phyloP scores from a whole-genome alignment of 2,329 filamentous ascomycete species.

The Aspergillus clavatus region DNA sequence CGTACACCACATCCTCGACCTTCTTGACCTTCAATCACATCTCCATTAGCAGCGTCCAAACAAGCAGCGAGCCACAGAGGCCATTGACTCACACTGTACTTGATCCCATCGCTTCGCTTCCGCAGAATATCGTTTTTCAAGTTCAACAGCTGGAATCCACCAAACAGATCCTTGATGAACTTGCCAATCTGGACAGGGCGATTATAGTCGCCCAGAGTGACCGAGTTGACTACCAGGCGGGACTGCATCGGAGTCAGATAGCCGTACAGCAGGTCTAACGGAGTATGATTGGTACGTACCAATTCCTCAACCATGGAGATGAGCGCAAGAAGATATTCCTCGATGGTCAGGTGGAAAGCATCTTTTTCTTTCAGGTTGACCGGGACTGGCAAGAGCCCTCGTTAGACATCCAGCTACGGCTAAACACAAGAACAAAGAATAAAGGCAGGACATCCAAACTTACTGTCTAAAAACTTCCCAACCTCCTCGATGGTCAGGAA shows the following conservation, averaged over 20 bases:
- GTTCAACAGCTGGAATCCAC: conserved; percentile 94
- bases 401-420: conserved; percentile 1
- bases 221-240: conserved; percentile 87
- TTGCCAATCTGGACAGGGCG: conserved; percentile 81
- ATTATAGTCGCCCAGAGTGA: conserved; percentile 82
- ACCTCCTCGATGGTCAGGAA: conserved; percentile 87
- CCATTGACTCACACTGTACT: conserved; percentile 63
- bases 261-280: no score
- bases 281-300: no score
- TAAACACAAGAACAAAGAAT: conserved; percentile 5
- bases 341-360: conserved; percentile 90
- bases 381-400: conserved; percentile 62
- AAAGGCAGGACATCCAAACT: conserved; percentile 19
- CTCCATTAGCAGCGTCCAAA: conserved; percentile 1
- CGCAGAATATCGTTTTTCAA: conserved; percentile 91
- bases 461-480: conserved; percentile 70
- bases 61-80: background rate
- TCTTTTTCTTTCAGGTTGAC: conserved; percentile 87
- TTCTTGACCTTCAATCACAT: conserved; percentile 66
- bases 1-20: conserved; percentile 96
- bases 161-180: conserved; percentile 93
- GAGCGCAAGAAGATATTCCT: conserved; percentile 89
- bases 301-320: conserved; percentile 88
- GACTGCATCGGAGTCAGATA: conserved; percentile 42
- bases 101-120: conserved; percentile 85